phyloP scores from a whole-genome alignment of 2,329 filamentous ascomycete species.

The Neurospora crassa region DNA sequence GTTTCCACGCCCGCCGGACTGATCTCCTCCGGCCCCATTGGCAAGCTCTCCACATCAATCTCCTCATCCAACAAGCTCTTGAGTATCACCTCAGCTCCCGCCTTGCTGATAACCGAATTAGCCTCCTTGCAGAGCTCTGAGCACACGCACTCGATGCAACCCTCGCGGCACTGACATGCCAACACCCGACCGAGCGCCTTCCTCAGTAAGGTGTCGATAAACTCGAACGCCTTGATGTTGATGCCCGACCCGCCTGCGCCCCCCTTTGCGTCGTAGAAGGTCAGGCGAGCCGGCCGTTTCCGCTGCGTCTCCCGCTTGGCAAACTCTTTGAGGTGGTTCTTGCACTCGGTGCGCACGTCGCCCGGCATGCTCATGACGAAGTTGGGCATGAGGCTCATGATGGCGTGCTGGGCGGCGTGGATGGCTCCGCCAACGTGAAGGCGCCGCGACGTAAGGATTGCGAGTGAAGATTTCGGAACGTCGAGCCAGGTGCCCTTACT shows the following conservation, averaged over 20 bases:
- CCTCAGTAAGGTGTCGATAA: conserved; percentile 66
- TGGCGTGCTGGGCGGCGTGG: conserved; percentile 87
- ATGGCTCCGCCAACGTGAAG: conserved; percentile 84
- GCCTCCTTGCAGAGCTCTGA: conserved; percentile 75
- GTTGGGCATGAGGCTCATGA: conserved; percentile 78
- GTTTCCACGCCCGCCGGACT: conserved; percentile 71
- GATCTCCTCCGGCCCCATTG: conserved; percentile 70
- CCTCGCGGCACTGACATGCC: conserved; percentile 64
- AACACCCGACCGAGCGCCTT: conserved; percentile 71
- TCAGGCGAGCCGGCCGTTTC: conserved; percentile 79
- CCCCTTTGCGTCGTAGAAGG: conserved; percentile 93
- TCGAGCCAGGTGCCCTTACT: conserved; percentile 95
- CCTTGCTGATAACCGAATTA: conserved; percentile 91
- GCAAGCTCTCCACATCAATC: conserved; percentile 74
- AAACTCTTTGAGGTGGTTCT: conserved; percentile 80
- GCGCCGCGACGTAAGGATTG: conserved; percentile 40
- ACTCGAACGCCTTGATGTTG: conserved; percentile 87
- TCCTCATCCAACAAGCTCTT: conserved; percentile 64
- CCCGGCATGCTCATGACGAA: conserved; percentile 85
- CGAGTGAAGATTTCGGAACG: conserved; percentile 31
- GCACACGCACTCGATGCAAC: conserved; percentile 85
- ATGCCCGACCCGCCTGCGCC: conserved; percentile 77
- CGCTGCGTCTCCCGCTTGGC: conserved; percentile 57
- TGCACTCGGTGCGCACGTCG: conserved; percentile 92
- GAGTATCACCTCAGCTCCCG: conserved; percentile 72